Percentiles rank a stretch among this genome's conserved stretches.
Evolutionary conservation across 768 basidiomycete species (phyloP).

Genomic region (Auricularia sp.): DNA sequence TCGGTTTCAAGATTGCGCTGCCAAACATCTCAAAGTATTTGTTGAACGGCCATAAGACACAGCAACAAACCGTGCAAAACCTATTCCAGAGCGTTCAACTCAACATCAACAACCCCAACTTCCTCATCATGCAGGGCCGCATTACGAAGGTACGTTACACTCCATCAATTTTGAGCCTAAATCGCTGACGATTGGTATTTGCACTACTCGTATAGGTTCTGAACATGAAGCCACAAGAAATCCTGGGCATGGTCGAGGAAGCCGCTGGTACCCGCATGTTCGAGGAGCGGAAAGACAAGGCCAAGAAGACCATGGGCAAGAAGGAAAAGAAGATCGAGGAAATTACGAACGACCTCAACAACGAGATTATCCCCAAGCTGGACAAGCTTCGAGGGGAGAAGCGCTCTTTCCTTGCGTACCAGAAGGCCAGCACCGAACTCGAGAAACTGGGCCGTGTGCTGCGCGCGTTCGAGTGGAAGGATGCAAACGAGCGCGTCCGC

Average conservation of each 20-base stretch:
- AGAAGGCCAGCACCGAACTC: conserved; percentile 80
- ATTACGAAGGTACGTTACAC: conserved; percentile 74
- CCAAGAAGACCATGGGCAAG: conserved; percentile 89
- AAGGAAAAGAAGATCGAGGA: conserved; percentile 95
- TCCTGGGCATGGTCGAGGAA: conserved; percentile 97
- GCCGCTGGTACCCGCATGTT: conserved; percentile 99
- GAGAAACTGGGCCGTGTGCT: conserved; percentile 75
- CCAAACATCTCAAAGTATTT: conserved; percentile 93
- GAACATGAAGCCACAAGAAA: conserved; percentile 97
- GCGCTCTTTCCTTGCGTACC: conserved; percentile 77
- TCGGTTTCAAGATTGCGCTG: conserved; percentile 61
- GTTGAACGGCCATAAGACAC: conserved; percentile 88
- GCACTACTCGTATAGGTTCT: conserved; percentile 45
- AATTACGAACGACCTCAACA: conserved; percentile 63
- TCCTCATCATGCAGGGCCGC: conserved; percentile 98
- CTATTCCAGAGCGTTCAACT: conserved; percentile 95
- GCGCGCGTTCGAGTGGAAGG: conserved; percentile 83
- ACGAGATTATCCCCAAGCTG: conserved; percentile 92
- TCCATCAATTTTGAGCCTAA: too few species aligned
- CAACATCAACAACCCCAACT: conserved; percentile 99
- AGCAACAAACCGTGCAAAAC: conserved; percentile 75
- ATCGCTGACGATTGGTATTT: background rate
- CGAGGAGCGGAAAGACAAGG: conserved; percentile 95
- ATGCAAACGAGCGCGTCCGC: conserved; percentile 40
- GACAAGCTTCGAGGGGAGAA: conserved; percentile 87